A percentile compares a stretch with the other conserved stretches of the same genome.
Evolutionary conservation across 116 monocot genomes (phyloP).

Genomic region (Dioscorea cayenensis): DNA sequence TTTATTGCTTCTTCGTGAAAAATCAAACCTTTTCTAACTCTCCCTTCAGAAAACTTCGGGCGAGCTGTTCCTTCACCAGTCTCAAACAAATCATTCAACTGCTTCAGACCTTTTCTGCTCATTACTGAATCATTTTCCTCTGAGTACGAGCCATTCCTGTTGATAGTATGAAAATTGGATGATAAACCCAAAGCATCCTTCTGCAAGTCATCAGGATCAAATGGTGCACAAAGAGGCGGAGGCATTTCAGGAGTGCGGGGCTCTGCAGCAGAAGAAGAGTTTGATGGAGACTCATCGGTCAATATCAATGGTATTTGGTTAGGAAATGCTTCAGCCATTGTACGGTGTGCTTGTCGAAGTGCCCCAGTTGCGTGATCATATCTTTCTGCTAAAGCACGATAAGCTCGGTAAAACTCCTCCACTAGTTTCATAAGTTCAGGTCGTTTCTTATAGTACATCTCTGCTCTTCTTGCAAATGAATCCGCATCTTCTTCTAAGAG

Average conservation of each 20-base stretch:
- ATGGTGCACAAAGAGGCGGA: slow-evolving; percentile 11
- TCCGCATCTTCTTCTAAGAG: slow-evolving; percentile 80
- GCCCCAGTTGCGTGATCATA: slow-evolving; percentile 63
- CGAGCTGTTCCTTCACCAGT: slow-evolving; percentile 13
- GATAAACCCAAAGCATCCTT: slow-evolving; percentile 27
- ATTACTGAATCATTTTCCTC: slow-evolving; percentile 20
- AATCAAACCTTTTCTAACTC: slow-evolving; percentile 34
- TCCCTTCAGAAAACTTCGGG: slow-evolving; percentile 7
- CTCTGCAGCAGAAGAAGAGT: slow-evolving; percentile 25
- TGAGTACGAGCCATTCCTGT: slow-evolving; percentile 32
- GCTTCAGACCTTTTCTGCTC: slow-evolving; percentile 31
- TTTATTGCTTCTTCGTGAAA: slow-evolving; percentile 27
- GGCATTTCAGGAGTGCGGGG: slow-evolving; percentile 52
- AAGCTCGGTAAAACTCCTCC: slow-evolving; percentile 72
- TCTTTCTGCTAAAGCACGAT: slow-evolving; percentile 69
- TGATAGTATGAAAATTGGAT: slow-evolving; percentile 13
- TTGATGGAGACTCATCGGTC: slow-evolving; percentile 33
- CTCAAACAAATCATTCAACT: slow-evolving; percentile 28
- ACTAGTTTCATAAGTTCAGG: slow-evolving; percentile 73
- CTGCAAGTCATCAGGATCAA: slow-evolving; percentile 26
- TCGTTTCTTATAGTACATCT: slow-evolving; percentile 77
- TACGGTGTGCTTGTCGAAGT: slow-evolving; percentile 54
- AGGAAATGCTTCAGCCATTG: slow-evolving; percentile 68
- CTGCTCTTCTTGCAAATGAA: slow-evolving; percentile 74
- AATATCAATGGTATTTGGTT: slow-evolving; percentile 46